These are phyloP conservation scores for Lobosporangium transversale DNA, from an alignment of 192 early-diverging fungal species.

Conservation along the genomic window DNA sequence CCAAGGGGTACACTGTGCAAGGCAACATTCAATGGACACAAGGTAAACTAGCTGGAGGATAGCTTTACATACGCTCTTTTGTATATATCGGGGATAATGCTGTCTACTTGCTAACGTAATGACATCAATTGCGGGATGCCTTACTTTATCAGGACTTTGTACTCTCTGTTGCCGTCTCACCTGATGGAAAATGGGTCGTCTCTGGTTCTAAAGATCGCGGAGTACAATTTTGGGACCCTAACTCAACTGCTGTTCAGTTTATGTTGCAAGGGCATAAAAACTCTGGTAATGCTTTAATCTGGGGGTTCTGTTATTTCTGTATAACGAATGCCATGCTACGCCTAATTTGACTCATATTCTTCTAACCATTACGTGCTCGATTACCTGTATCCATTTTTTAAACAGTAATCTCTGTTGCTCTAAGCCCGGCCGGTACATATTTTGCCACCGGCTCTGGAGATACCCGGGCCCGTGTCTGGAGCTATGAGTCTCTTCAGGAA, in stretches of 20 bases:
- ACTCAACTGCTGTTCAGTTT: constrained; percentile 74
- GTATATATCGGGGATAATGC: no score
- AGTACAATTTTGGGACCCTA: constrained; percentile 95
- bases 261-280: constrained; percentile 98
- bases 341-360: neutral
- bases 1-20: constrained; percentile 52
- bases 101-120: no score
- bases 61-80: no score
- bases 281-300: constrained; percentile 68
- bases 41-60: constrained; percentile 55
- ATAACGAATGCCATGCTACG: neutral
- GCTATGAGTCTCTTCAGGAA: constrained; percentile 63
- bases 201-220: constrained; percentile 92
- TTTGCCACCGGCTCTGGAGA: constrained; percentile 99
- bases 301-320: neutral
- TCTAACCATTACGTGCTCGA: no score
- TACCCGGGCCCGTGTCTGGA: constrained; percentile 92
- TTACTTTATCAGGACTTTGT: constrained; percentile 99
- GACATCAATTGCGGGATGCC: no score
- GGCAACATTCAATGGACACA: constrained; percentile 62
- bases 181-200: constrained; percentile 89
- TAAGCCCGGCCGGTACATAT: constrained; percentile 80
- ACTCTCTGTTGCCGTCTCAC: constrained; percentile 88
- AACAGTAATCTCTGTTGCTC: constrained; percentile 94
- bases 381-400: no score